Conservation (phyloP, 2,329 filamentous ascomycete genomes). For the Curvularia verruculosa region DNA sequence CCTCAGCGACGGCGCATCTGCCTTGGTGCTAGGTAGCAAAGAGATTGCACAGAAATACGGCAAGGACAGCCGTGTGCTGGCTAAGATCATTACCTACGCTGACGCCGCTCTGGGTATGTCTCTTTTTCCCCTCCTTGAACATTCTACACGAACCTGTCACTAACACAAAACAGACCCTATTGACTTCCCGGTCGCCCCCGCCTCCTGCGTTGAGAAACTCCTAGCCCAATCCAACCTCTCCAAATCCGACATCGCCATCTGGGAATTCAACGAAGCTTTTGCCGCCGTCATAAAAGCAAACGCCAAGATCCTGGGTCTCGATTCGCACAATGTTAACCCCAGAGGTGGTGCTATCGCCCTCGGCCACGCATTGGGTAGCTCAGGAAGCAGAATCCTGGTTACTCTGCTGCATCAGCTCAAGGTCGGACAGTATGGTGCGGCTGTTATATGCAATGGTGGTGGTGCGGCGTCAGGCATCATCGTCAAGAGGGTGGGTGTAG, state of each 20-base stretch:
- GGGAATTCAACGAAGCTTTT: slow-evolving; percentile 99
- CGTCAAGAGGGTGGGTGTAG: slow-evolving; percentile 71
- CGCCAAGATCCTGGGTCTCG: slow-evolving; percentile 84
- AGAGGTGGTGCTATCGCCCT: slow-evolving; percentile 90
- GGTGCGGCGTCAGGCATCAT: slow-evolving; percentile 91
- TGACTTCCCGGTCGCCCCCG: slow-evolving; percentile 91
- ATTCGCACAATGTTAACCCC: slow-evolving; percentile 81
- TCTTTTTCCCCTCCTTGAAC: neutral
- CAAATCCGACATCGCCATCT: slow-evolving; percentile 88
- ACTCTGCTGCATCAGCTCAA: slow-evolving; percentile 91
- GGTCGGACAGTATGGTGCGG: slow-evolving; percentile 90
- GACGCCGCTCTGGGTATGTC: slow-evolving; percentile 74
- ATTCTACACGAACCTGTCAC: neutral
- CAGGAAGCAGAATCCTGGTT: slow-evolving; percentile 86
- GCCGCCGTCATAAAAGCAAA: slow-evolving; percentile 95
- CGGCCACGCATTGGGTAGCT: slow-evolving; percentile 91
- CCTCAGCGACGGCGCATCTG: slow-evolving; percentile 92
- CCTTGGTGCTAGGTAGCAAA: slow-evolving; percentile 82
- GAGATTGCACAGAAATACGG: slow-evolving; percentile 82
- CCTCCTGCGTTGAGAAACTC: slow-evolving; percentile 90
- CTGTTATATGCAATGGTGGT: slow-evolving; percentile 95
- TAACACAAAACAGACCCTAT: slow-evolving; percentile 67
- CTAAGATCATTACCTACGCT: slow-evolving; percentile 81
- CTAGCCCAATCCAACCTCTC: slow-evolving; percentile 87
- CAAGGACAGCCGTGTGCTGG: slow-evolving; percentile 78